Percentiles rank a stretch among this genome's conserved stretches.
These are phyloP conservation scores for Hanseniaspora uvarum DNA, from an alignment of 1,139 yeast genomes.

Conservation along the genomic window DNA sequence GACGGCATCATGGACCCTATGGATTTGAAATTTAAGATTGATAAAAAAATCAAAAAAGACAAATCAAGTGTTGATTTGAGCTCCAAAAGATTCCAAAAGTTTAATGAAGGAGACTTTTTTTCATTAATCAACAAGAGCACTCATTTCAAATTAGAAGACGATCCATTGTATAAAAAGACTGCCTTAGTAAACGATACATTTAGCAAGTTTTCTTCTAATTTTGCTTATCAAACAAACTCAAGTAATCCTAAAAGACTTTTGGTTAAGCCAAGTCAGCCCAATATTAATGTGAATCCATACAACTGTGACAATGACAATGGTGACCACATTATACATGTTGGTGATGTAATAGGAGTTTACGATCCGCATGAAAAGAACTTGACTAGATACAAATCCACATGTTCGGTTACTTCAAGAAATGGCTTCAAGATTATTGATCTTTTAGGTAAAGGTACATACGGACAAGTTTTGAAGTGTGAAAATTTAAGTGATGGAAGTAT, in stretches of 20 bases:
- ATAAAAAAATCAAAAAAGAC: not conserved
- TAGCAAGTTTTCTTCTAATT: constrained; percentile 76
- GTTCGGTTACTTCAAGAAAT: constrained; percentile 14
- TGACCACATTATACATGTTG: constrained; percentile 86
- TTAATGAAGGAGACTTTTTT: not conserved
- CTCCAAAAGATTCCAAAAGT: constrained; percentile 1
- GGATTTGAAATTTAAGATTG: not conserved
- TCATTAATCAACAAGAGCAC: not conserved
- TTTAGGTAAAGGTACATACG: constrained; percentile 94
- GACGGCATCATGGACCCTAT: constrained; percentile 10
- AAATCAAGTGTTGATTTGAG: not conserved
- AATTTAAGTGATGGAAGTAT: constrained; percentile 78
- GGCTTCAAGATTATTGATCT: constrained; percentile 68
- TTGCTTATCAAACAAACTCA: constrained; percentile 62
- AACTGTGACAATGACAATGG: constrained; percentile 69
- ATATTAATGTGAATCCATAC: constrained; percentile 62
- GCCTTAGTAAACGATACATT: constrained; percentile 70
- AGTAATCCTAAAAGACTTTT: constrained; percentile 85
- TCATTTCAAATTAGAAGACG: not conserved
- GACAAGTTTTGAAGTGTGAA: constrained; percentile 96
- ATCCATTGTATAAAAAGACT: constrained; percentile 71
- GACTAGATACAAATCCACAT: constrained; percentile 13
- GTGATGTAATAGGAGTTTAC: constrained; percentile 76
- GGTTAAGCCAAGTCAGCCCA: constrained; percentile 78
- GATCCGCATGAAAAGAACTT: constrained; percentile 62